Evolutionary conservation across 495 filamentous ascomycete genomes (phyloP).

Genomic region (Barbatosphaeria neglecta): DNA sequence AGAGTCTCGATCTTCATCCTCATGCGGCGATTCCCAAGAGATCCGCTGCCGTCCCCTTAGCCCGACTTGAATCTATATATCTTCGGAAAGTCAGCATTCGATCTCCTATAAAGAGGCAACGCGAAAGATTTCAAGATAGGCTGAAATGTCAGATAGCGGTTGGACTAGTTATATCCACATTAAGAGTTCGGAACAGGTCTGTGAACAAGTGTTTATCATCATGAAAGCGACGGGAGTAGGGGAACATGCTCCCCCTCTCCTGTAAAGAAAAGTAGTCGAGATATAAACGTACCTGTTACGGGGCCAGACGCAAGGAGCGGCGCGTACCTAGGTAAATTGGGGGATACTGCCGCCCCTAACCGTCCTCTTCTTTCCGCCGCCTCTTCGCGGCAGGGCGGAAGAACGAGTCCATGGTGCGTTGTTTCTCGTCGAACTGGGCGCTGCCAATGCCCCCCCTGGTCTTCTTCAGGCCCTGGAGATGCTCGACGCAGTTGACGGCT

Average conservation of each 20-base stretch:
- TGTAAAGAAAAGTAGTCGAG: conserved; percentile 8
- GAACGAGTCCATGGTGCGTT: conserved; percentile 67
- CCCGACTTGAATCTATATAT: too few relatives aligned
- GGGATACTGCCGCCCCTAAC: too few relatives aligned
- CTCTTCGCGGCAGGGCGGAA: conserved; percentile 44
- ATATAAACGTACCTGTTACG: too few relatives aligned
- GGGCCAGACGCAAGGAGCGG: too few relatives aligned
- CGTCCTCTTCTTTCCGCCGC: conserved; percentile 13
- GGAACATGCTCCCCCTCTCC: background rate
- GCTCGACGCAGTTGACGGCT: conserved; percentile 50
- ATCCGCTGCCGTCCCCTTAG: too few relatives aligned
- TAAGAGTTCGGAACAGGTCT: conserved; percentile 67
- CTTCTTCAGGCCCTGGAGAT: conserved; percentile 61
- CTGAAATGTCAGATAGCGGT: conserved; percentile 69
- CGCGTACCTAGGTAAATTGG: too few relatives aligned
- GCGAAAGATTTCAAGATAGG: conserved; percentile 3
- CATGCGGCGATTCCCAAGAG: too few relatives aligned
- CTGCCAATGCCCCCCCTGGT: conserved; percentile 70
- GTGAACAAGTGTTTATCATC: conserved; percentile 59
- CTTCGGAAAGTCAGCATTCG: conserved; percentile 18
- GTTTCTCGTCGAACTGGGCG: conserved; percentile 55
- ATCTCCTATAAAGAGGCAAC: conserved; percentile 2
- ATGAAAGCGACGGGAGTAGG: conserved; percentile 20
- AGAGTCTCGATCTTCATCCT: too few relatives aligned
- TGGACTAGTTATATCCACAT: conserved; percentile 56